Evolutionary conservation across 2,329 filamentous ascomycete species (phyloP).

Genomic region (Albophoma yamanashiensis): DNA sequence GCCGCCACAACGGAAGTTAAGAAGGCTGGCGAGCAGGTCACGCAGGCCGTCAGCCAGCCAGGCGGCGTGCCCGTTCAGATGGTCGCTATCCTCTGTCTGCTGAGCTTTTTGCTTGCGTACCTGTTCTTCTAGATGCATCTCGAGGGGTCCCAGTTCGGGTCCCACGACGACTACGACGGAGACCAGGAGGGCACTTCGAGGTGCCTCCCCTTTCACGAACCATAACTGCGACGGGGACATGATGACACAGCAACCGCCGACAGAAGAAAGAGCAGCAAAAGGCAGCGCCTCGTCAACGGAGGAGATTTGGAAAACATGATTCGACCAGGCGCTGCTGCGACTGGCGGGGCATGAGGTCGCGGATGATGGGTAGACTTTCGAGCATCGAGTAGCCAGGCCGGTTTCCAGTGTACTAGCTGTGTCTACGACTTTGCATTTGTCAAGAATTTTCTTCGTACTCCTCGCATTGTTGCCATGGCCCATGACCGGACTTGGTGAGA

Average conservation of each 20-base stretch:
- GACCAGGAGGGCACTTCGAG: background rate
- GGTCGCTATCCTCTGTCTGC: constrained; percentile 70
- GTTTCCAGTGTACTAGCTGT: background rate
- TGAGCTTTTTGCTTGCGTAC: constrained; percentile 91
- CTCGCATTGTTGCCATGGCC: background rate
- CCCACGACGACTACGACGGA: background rate
- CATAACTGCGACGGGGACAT: background rate
- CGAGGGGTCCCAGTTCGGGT: background rate
- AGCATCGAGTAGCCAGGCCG: background rate
- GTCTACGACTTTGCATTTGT: background rate
- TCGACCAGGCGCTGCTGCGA: background rate
- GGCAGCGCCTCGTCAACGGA: background rate
- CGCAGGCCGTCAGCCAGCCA: constrained; percentile 41
- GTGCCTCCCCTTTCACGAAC: background rate
- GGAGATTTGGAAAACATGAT: background rate
- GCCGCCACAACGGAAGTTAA: constrained; percentile 37
- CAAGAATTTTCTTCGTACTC: background rate
- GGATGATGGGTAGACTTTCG: background rate
- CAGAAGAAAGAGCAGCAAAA: background rate
- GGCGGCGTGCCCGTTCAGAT: constrained; percentile 83
- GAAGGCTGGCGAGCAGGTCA: constrained; percentile 35
- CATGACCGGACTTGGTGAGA: background rate
- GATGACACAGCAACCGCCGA: background rate
- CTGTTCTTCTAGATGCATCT: constrained; percentile 68
- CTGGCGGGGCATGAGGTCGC: background rate